Percentiles rank a stretch among this genome's conserved stretches.
Conservation (phyloP, 2,329 filamentous ascomycete species). For the Lachnellula suecica region DNA sequence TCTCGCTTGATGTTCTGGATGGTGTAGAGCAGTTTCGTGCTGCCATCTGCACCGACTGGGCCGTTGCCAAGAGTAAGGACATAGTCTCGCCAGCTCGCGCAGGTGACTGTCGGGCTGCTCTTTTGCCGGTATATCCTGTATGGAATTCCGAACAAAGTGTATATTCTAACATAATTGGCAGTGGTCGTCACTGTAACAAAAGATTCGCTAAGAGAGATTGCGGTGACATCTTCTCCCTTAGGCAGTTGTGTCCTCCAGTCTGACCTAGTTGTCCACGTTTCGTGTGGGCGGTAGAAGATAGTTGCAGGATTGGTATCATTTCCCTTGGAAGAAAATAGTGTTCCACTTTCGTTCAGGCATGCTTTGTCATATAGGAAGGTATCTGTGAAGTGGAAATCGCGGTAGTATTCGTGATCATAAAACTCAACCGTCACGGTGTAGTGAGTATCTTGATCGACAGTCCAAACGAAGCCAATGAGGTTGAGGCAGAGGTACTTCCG, state of each 20-base stretch:
- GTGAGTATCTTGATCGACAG: slow-evolving; percentile 89
- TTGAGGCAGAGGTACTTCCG: slow-evolving; percentile 92
- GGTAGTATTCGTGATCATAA: slow-evolving; percentile 88
- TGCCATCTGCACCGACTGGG: slow-evolving; percentile 75
- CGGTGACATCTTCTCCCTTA: slow-evolving; percentile 78
- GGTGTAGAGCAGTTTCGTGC: slow-evolving; percentile 78
- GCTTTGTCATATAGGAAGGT: slow-evolving; percentile 96
- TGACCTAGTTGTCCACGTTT: slow-evolving; percentile 87
- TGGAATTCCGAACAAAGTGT: slow-evolving; percentile 88
- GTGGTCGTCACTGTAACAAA: slow-evolving; percentile 89
- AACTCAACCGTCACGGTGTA: slow-evolving; percentile 97
- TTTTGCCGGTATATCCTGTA: slow-evolving; percentile 90
- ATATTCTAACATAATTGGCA: slow-evolving; percentile 85
- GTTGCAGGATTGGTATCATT: slow-evolving; percentile 65
- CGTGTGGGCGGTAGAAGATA: slow-evolving; percentile 95
- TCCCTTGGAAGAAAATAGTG: slow-evolving; percentile 80
- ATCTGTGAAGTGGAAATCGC: slow-evolving; percentile 97
- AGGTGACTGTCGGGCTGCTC: slow-evolving; percentile 85
- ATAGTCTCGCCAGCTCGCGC: slow-evolving; percentile 92
- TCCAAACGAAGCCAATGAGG: slow-evolving; percentile 93
- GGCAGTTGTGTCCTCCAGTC: slow-evolving; percentile 93
- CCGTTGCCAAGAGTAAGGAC: slow-evolving; percentile 96
- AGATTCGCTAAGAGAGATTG: slow-evolving; percentile 87
- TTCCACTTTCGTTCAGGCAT: slow-evolving; percentile 81
- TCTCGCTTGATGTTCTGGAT: slow-evolving; percentile 94